phyloP scores from a whole-genome alignment of 208 protist genomes.

The Trypanosoma rangeli region DNA sequence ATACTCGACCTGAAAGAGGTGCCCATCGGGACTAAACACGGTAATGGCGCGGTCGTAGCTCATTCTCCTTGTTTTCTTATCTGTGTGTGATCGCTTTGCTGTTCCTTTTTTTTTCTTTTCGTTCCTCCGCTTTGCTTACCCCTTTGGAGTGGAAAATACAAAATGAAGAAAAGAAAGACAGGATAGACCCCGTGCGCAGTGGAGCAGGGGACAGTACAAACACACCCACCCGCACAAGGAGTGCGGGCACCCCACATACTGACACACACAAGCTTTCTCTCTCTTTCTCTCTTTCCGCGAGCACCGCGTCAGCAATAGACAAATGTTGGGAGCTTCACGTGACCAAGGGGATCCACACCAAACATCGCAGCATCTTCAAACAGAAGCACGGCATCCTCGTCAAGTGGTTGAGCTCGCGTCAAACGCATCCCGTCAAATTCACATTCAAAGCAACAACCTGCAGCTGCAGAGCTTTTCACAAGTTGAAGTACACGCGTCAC shows the following conservation, averaged over 20 bases:
- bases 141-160: background rate
- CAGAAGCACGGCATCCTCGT: conserved; percentile 13
- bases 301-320: conserved; percentile 31
- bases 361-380: conserved; percentile 12
- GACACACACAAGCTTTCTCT: background rate
- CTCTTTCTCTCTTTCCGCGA: conserved; percentile 1
- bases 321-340: conserved; percentile 43
- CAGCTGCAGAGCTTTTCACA: conserved; percentile 20
- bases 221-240: background rate
- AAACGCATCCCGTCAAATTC: conserved; percentile 28
- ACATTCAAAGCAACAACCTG: conserved; percentile 8
- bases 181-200: background rate
- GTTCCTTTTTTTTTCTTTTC: conserved; percentile 7
- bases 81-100: conserved; percentile 4
- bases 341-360: conserved; percentile 38
- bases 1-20: conserved; percentile 99
- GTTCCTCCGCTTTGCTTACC: background rate
- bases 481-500: conserved; percentile 16
- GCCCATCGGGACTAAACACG: conserved; percentile 99
- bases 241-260: background rate
- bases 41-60: conserved; percentile 99
- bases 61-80: conserved; percentile 41
- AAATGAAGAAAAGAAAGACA: background rate
- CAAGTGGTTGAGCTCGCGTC: conserved; percentile 12
- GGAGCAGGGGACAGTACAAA: background rate